Evolutionary conservation across 495 filamentous ascomycete species (phyloP).

Genomic region (Jackrogersella multiformis): DNA sequence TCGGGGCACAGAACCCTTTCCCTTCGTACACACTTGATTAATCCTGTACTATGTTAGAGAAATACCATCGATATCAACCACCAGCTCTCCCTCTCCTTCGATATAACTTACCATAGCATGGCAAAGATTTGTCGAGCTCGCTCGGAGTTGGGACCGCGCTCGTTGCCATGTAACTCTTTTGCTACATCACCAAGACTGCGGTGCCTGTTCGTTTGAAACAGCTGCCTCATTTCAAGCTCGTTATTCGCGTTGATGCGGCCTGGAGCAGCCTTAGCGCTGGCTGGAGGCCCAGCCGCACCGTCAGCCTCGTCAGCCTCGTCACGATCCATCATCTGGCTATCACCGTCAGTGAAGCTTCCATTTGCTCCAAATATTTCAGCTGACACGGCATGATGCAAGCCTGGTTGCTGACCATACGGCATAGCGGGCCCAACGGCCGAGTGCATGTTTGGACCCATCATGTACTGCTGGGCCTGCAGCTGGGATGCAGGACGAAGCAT

Average conservation of each 20-base stretch:
- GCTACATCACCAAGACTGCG: slow-evolving; percentile 85
- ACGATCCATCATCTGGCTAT: slow-evolving; percentile 71
- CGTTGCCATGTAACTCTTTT: slow-evolving; percentile 70
- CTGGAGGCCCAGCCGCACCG: slow-evolving; percentile 51
- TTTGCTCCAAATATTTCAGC: slow-evolving; percentile 64
- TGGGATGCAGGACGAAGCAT: slow-evolving; percentile 67
- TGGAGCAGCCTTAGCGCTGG: slow-evolving; percentile 68
- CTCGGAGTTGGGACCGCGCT: slow-evolving; percentile 80
- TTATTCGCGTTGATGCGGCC: slow-evolving; percentile 79
- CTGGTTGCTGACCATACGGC: slow-evolving; percentile 60
- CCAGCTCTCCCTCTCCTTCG: neutral
- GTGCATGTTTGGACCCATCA: slow-evolving; percentile 62
- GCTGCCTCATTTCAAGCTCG: slow-evolving; percentile 88
- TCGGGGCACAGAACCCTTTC: slow-evolving; percentile 84
- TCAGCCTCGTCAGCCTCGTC: slow-evolving; percentile 75
- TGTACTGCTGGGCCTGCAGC: slow-evolving; percentile 62
- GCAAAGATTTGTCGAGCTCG: slow-evolving; percentile 96
- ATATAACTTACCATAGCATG: slow-evolving; percentile 85
- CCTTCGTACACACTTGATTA: slow-evolving; percentile 79
- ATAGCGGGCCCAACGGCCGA: slow-evolving; percentile 60
- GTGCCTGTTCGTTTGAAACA: slow-evolving; percentile 78
- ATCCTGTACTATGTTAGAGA: slow-evolving; percentile 66
- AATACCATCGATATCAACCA: neutral
- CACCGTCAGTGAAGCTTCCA: slow-evolving; percentile 70
- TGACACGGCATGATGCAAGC: slow-evolving; percentile 62